Conservation (phyloP, 2,329 filamentous ascomycete species). For the Aspergillus costaricaensis region DNA sequence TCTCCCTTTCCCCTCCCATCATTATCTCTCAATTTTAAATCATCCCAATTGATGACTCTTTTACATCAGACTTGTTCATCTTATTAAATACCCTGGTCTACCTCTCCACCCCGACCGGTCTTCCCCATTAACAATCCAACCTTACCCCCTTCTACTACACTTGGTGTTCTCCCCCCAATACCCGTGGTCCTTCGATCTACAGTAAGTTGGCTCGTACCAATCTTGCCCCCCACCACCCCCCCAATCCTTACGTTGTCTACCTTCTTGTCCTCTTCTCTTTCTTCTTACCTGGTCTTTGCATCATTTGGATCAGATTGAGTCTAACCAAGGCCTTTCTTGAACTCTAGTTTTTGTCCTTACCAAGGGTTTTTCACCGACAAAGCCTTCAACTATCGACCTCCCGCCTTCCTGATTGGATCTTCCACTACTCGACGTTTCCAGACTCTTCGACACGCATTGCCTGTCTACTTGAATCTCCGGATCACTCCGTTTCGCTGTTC, state of each 20-base stretch:
- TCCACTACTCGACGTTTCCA: conserved; percentile 26
- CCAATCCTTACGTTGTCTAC: conserved; percentile 1
- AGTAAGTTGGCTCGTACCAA: conserved; percentile 10
- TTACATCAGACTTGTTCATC: not conserved
- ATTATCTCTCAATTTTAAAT: not conserved
- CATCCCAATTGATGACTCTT: not conserved
- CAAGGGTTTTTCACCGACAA: conserved; percentile 7
- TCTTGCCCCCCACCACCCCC: not conserved
- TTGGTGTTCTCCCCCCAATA: not conserved
- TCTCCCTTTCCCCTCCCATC: not conserved
- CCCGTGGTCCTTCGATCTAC: not conserved
- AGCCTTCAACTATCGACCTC: not conserved
- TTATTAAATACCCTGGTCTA: not conserved
- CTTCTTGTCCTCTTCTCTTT: not conserved
- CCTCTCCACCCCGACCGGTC: not conserved
- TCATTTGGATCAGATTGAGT: conserved; percentile 13
- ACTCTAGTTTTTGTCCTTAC: conserved; percentile 4
- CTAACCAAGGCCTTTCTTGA: conserved; percentile 11
- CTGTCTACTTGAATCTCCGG: conserved; percentile 8
- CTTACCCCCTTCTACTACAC: not conserved
- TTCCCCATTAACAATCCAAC: not conserved
- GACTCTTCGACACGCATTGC: conserved; percentile 27
- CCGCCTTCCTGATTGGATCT: conserved; percentile 1
- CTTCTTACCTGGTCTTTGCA: not conserved
- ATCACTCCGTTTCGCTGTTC: conserved; percentile 10